Conservation (phyloP, 768 basidiomycete genomes). For the Ramaria sp. region DNA sequence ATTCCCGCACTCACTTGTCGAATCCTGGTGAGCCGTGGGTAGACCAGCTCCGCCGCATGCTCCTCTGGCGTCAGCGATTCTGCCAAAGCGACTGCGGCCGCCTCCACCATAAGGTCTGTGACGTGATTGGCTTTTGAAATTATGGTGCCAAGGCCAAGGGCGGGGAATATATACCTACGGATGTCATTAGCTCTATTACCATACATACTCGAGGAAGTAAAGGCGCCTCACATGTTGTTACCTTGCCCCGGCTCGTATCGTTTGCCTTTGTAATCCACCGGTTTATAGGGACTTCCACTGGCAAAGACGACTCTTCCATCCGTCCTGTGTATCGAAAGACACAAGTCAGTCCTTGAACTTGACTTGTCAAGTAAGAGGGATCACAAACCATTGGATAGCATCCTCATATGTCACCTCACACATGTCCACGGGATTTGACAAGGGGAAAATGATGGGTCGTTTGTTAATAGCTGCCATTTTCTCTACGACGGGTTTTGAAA, state of each 20-base stretch:
- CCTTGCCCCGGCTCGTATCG: constrained; percentile 28
- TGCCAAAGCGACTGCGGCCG: constrained; percentile 25
- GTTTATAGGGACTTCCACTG: constrained; percentile 28
- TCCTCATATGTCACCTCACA: constrained; percentile 22
- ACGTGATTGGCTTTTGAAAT: constrained; percentile 23
- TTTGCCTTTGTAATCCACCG: constrained; percentile 21
- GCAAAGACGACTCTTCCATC: constrained; percentile 24
- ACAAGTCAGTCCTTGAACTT: not conserved
- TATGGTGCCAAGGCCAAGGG: constrained; percentile 22
- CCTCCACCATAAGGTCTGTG: constrained; percentile 30
- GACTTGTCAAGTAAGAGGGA: not conserved
- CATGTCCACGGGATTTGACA: constrained; percentile 26
- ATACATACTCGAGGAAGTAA: not conserved
- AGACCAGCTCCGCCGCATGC: constrained; percentile 23
- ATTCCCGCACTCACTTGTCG: constrained; percentile 27
- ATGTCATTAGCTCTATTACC: not conserved
- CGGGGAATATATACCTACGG: constrained; percentile 13
- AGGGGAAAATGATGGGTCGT: constrained; percentile 34
- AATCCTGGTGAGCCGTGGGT: constrained; percentile 29
- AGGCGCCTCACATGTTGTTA: constrained; percentile 26
- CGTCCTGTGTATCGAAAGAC: not conserved
- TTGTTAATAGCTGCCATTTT: constrained; percentile 29
- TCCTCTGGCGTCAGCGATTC: constrained; percentile 26
- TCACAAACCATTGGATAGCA: constrained; percentile 17
- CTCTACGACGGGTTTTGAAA: constrained; percentile 24